These are phyloP conservation scores for Glonium stellatum DNA, from an alignment of 495 filamentous ascomycete species.

Conservation along the genomic window DNA sequence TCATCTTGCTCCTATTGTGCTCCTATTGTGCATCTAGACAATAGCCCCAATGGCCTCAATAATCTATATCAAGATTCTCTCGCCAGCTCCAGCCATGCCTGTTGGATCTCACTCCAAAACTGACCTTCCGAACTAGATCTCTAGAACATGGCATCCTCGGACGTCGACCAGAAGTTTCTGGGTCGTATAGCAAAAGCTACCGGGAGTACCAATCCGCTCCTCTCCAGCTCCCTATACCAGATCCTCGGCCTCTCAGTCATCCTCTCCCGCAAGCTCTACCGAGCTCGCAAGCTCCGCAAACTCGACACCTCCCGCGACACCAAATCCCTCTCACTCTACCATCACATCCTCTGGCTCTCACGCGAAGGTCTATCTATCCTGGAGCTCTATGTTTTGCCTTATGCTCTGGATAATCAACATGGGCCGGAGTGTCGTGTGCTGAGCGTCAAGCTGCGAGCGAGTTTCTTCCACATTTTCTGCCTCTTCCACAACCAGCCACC, in stretches of 20 bases:
- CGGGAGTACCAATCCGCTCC: slow-evolving; percentile 60
- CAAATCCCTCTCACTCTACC: slow-evolving; percentile 74
- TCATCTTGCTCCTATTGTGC: not conserved
- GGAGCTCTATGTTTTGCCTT: slow-evolving; percentile 79
- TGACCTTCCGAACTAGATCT: slow-evolving; percentile 14
- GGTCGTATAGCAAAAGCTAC: slow-evolving; percentile 74
- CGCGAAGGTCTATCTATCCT: slow-evolving; percentile 83
- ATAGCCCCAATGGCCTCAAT: not conserved
- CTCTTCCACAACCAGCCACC: slow-evolving; percentile 80
- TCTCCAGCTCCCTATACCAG: slow-evolving; percentile 78
- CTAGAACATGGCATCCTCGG: slow-evolving; percentile 76
- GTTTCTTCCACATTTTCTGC: slow-evolving; percentile 94
- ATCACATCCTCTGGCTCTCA: slow-evolving; percentile 92
- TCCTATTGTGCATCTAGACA: not conserved
- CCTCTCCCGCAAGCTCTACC: slow-evolving; percentile 74
- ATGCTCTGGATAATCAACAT: slow-evolving; percentile 49
- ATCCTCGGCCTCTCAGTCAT: slow-evolving; percentile 86
- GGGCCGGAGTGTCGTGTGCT: slow-evolving; percentile 59
- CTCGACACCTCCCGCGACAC: slow-evolving; percentile 71
- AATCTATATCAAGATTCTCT: not conserved
- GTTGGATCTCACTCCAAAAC: not conserved
- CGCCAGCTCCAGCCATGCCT: not conserved
- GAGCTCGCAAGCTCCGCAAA: slow-evolving; percentile 75
- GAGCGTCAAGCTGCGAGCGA: slow-evolving; percentile 82
- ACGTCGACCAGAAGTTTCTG: slow-evolving; percentile 95